Evolutionary conservation across 768 basidiomycete genomes (phyloP), one percentile per base, ranked within the genome.

Genomic region (Mycena latifolia): DNA sequence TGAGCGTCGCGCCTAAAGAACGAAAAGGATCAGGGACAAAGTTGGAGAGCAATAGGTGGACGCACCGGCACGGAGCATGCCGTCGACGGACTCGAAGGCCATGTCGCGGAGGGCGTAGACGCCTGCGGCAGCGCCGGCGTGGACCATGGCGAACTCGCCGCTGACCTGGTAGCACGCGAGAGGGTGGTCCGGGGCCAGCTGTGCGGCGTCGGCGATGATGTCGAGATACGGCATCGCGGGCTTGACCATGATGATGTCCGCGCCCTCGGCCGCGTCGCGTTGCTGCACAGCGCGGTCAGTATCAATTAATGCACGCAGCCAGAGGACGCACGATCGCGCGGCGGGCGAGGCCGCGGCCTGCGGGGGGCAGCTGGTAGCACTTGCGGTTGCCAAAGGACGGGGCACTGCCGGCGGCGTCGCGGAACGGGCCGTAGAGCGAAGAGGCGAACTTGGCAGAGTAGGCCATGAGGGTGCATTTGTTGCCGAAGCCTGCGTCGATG

Each of bases 161-260:
- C 94, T 96, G 54, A 99, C 98, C 79, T 96, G 94, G 78, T 99
- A 99, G 73, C 93, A 95, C 0, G 98, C 98, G n/a, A 98, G 84
- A 2, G 97, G 97, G 72, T 94, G 92, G 74, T 97, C 90, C 0
- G 88, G 88, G 7, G 93, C 90, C 46, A 98, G 85, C 70, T 89
- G 79, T 5, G 90, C 88, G 18, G 94, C 95, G 73, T 98, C 95
- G 33, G 92, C 86, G 70, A 99, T 92, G 79, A 99, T 91, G 79
- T 99, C 98, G 55, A 99, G 93, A 80, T 99, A 99, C 0, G 98
- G 96, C 65, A 99, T 79, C 0, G 95, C 87, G 22, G 98, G 98
- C 76, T 99, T 99, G 76, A 99, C 95, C 96, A 99, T 99, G 76
- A 99, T 89, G 73, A 99, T 94, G 75, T 99, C 98, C 20, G 98